Evolutionary conservation across 495 filamentous ascomycete species (phyloP), one percentile per base, ranked within the genome.

Genomic region (Opeltia flavorubescens): DNA sequence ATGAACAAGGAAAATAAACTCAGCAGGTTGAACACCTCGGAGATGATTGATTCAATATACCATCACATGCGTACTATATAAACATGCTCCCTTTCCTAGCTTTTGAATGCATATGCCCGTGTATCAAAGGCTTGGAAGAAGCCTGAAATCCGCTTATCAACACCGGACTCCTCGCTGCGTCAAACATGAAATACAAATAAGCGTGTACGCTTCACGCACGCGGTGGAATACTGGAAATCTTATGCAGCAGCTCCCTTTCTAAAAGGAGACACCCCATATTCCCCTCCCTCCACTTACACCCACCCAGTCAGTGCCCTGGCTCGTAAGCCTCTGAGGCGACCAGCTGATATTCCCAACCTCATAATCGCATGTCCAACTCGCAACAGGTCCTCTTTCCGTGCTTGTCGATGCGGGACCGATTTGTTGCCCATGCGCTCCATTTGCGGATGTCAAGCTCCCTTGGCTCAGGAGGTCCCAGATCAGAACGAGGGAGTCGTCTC

Each of bases 271-370:
- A 4, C 89, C 89, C 84, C 87, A 95, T 15, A 96, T 74, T 0
- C 89, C 91, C 46, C 89, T 72, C 21, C 91, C 91, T 27, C 86
- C 93, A 58, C 82, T 84, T 4, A 98, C 86, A 20, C 91, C 93
- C 15, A 98, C 66, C 91, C 91, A 98, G 50, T 98, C 91, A 12
- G 84, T 82, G 4, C 79, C 79, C 42, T 86, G 83, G n/a, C 73
- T 69, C 39, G 74, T 82, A 53, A 80, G 64, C 12, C 68, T 80
- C 43, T 83, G 83, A 27, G 91, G 89, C 13, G 84, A 85, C 91
- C 91, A 99, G 56, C 84, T 89, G 27, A 96, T 73, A 62, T 95
- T 96, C 8, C 81, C 83, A 21, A 99, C 84, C 66, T 99, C 91
- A 54, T 94, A 94, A 49, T 96, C 91, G 56, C 91, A 95, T 56